Base-by-base conservation (phyloP, 1,284 basidiomycete species). In the Phaffia rhodozyma region DNA sequence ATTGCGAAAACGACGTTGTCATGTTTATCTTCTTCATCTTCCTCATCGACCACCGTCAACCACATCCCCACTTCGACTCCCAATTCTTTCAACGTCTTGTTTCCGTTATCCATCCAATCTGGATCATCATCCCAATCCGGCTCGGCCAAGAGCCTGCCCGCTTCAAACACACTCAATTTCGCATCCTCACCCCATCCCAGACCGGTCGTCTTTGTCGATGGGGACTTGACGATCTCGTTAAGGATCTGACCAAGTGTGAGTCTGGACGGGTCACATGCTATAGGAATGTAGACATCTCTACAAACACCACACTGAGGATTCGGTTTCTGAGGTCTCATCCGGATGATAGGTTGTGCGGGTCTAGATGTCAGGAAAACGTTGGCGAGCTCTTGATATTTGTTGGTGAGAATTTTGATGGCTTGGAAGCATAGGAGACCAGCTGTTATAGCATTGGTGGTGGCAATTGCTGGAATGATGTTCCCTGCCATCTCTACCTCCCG, bases 401-500 rank as follows among this genome's bases (percentile, higher is more conserved):
- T 67, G 50, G 82, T 81, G 47, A 97, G 80, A 32, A 96, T 80
- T 65, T 91, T 85, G 18, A 97, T 77, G 0, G 92, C 89, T 75
- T 97, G 93, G 57, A 97, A 80, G 21, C 97, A 91, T 69, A 97
- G 90, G 47, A 96, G 79, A 0, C 93, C 96, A 0, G 96, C 88
- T 68, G 97, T 85, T 75, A 98, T 89, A 18, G 96, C 96, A 74
- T 99, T 99, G 9, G 96, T 99, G 0, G 96, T 97, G 1, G 96
- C 96, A 69, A 98, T 97, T 1, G 96, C 96, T 0, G 96, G 96
- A 67, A 96, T 97, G 73, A 98, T 98, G 77, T 98, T 99, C 16
- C 96, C 94, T 0, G 96, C 96, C 89, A 97, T 97, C 78, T 97
- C 92, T 92, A 72, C n/a, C 38, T 43, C 38, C 38, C 5, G 13